These are phyloP conservation scores for Tricholoma matsutake DNA, from an alignment of 768 basidiomycete genomes.

Conservation along the genomic window DNA sequence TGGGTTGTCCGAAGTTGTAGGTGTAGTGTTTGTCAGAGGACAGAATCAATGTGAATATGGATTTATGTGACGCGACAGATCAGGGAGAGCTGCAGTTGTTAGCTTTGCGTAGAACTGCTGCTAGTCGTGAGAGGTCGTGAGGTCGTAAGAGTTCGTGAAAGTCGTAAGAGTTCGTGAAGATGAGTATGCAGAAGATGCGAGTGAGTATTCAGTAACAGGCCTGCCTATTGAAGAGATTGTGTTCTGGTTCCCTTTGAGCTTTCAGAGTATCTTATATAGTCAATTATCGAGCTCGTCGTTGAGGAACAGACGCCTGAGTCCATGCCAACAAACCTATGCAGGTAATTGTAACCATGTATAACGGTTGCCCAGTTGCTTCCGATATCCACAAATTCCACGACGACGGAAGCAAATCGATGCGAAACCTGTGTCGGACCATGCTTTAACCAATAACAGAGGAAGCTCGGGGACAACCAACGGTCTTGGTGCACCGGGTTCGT, in stretches of 20 bases:
- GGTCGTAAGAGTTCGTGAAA: slow-evolving; percentile 13
- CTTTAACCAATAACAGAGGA: not conserved
- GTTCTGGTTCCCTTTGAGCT: not conserved
- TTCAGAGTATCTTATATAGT: not conserved
- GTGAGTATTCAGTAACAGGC: slow-evolving; percentile 13
- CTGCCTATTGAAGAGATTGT: slow-evolving; percentile 18
- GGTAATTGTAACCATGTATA: not conserved
- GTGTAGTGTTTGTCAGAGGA: not conserved
- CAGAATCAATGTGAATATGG: not conserved
- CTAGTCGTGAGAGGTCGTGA: slow-evolving; percentile 16
- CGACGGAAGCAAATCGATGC: not conserved
- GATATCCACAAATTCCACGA: not conserved
- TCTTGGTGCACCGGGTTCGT: too few species aligned
- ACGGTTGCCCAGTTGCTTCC: not conserved
- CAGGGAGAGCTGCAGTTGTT: not conserved
- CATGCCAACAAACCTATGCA: not conserved
- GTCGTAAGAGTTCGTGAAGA: slow-evolving; percentile 13
- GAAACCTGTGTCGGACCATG: not conserved
- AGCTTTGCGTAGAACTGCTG: not conserved
- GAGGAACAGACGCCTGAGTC: not conserved
- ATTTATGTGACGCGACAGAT: not conserved
- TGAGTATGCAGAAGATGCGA: slow-evolving; percentile 8
- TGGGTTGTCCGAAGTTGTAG: not conserved
- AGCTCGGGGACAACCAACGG: not conserved
- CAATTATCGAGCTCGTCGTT: not conserved